These are phyloP conservation scores for Dryadomyces quercivorus DNA, from an alignment of 2,329 filamentous ascomycete genomes.

Conservation along the genomic window DNA sequence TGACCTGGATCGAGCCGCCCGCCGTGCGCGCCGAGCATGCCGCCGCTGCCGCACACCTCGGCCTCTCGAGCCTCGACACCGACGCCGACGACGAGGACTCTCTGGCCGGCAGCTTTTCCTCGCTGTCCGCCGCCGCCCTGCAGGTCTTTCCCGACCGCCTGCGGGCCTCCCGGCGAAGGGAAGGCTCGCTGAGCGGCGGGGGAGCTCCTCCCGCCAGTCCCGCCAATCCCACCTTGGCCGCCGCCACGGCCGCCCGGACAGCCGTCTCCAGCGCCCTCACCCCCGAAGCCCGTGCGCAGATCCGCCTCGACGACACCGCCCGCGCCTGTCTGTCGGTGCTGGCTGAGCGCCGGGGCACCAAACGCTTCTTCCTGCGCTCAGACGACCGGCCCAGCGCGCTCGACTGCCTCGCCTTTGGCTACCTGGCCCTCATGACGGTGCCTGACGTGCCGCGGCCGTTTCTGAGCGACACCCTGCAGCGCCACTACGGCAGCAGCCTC, in stretches of 20 bases:
- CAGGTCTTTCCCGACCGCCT: conserved; percentile 10
- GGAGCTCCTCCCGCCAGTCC: no score
- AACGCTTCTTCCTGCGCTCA: conserved; percentile 37
- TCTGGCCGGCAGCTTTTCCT: conserved; percentile 5
- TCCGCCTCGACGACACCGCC: conserved; percentile 63
- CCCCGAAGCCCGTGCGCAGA: conserved; percentile 59
- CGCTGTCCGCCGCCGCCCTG: conserved; percentile 6
- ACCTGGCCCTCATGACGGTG: conserved; percentile 58
- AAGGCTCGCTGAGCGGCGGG: not conserved
- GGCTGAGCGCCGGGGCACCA: conserved; percentile 42
- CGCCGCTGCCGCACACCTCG: conserved; percentile 55
- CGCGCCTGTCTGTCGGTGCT: conserved; percentile 61
- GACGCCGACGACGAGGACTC: conserved; percentile 24
- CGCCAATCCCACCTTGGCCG: no score
- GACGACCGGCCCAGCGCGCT: conserved; percentile 42
- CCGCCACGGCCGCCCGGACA: not conserved
- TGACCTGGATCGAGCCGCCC: conserved; percentile 77
- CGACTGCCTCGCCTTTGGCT: conserved; percentile 73
- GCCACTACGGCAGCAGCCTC: conserved; percentile 7
- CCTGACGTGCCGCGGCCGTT: conserved; percentile 23
- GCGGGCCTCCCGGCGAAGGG: not conserved
- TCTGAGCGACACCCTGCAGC: conserved; percentile 16
- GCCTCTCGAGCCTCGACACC: conserved; percentile 55
- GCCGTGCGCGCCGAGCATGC: conserved; percentile 59
- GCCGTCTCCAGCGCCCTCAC: conserved; percentile 46